Evolutionary conservation across 2,329 filamentous ascomycete genomes (phyloP).

Genomic region (Trichoderma sp.): DNA sequence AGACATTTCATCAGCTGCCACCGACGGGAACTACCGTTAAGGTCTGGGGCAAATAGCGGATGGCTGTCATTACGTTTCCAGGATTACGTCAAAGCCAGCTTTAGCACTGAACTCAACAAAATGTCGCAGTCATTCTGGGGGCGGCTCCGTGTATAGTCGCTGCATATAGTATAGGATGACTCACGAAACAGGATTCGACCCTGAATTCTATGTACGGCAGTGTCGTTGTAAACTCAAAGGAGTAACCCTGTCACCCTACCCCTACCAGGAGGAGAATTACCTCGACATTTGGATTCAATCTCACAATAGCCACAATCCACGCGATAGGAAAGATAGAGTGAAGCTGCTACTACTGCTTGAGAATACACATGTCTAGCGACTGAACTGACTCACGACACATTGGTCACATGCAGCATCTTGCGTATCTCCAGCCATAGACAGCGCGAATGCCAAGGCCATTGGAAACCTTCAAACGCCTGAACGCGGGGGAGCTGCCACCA

Average conservation of each 20-base stretch:
- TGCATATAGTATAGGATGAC: slow-evolving; percentile 12
- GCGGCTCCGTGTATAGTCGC: not conserved
- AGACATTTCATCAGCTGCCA: slow-evolving; percentile 31
- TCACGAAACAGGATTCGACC: not conserved
- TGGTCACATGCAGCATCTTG: slow-evolving; percentile 55
- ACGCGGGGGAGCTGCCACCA: slow-evolving; percentile 50
- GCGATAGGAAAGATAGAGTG: slow-evolving; percentile 41
- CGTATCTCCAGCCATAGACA: slow-evolving; percentile 54
- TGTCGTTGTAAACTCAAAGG: slow-evolving; percentile 30
- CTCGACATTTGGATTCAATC: slow-evolving; percentile 46
- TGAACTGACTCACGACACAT: slow-evolving; percentile 53
- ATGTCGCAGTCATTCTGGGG: slow-evolving; percentile 5
- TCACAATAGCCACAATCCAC: slow-evolving; percentile 47
- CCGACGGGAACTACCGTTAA: slow-evolving; percentile 27
- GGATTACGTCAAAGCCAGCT: slow-evolving; percentile 32
- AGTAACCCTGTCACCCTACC: slow-evolving; percentile 50
- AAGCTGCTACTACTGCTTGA: slow-evolving; percentile 42
- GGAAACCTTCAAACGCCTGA: slow-evolving; percentile 49
- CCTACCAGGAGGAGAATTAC: slow-evolving; percentile 48
- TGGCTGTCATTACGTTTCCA: slow-evolving; percentile 31
- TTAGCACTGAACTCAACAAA: slow-evolving; percentile 25
- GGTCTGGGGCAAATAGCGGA: slow-evolving; percentile 30
- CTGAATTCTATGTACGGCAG: not conserved
- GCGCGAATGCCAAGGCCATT: slow-evolving; percentile 41
- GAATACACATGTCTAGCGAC: slow-evolving; percentile 42